Evolutionary conservation across 768 basidiomycete genomes (phyloP), one percentile per base, ranked within the genome.

Genomic region (Termitomyces sp.): DNA sequence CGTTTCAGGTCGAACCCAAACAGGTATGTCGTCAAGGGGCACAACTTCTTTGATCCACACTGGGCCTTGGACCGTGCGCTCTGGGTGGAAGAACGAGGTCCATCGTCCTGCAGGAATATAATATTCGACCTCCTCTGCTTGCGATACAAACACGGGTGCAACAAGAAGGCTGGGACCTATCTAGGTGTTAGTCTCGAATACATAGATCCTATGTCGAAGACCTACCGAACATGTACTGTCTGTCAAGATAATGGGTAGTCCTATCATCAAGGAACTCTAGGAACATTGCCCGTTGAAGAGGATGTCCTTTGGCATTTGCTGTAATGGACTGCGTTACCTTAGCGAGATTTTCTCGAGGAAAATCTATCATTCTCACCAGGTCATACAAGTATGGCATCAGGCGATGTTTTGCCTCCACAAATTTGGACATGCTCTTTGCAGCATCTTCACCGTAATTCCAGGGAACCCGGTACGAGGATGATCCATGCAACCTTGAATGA

Each of bases 371-470:
- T 17, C 76, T 56, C 60, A 83, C 82, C 56, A 82, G 69, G 47
- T 77, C 68, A 58, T 84, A 84, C 14, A 91, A 67, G 66, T 89
- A 89, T 0, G 87, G 89, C 86, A 89, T 89, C 50, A 91, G 71
- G 38, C 85, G 71, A 69, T 88, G 80, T 66, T 87, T 89, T 10
- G 77, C 75, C 54, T 84, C 78, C 45, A 88, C 70, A 67, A 85
- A 78, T 60, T 72, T 78, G 12, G 83, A 75, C 83, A 86, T 84
- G 64, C 75, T 79, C 58, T 76, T 76, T 6, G 83, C 83, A 6
- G 86, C 80, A n/a, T 80, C 84, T 67, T 85, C 84, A 12, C 87
- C 86, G 61, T 85, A 87, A 55, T 83, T 75, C 87, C 87, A 91
- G 1, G 87, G 88, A 2, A 91, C 86, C 10, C 88, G 82, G 64